Conservation (phyloP, 805 yeast genomes). For the Yamadazyma tumulicola region DNA sequence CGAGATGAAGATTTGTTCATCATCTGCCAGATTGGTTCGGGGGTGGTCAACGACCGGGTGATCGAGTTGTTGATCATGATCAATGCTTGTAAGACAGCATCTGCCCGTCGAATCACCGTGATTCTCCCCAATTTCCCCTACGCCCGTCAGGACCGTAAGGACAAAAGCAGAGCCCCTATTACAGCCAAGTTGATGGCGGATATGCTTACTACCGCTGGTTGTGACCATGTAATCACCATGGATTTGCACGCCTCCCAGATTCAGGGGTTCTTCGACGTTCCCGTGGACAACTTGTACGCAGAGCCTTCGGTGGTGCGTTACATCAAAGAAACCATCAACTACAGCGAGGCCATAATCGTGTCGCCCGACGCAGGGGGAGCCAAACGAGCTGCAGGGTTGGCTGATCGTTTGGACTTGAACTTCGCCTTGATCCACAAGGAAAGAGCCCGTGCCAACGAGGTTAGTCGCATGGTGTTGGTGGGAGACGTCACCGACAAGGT, state of each 20-base stretch:
- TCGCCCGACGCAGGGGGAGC: constrained; percentile 99
- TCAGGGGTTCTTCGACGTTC: constrained; percentile 93
- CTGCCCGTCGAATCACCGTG: constrained; percentile 90
- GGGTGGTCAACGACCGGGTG: constrained; percentile 77
- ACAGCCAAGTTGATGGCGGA: constrained; percentile 94
- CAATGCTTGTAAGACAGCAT: constrained; percentile 93
- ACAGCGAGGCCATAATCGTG: constrained; percentile 67
- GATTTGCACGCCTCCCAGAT: constrained; percentile 97
- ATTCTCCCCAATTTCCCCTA: constrained; percentile 95
- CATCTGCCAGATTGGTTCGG: constrained; percentile 76
- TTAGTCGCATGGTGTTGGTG: constrained; percentile 89
- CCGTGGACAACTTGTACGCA: constrained; percentile 93
- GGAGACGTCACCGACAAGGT: constrained; percentile 87
- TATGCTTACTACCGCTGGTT: constrained; percentile 88
- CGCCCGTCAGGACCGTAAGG: constrained; percentile 96
- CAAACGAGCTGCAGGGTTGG: constrained; percentile 90
- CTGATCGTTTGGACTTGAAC: constrained; percentile 86
- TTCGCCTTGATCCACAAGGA: constrained; percentile 97
- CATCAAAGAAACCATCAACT: constrained; percentile 60
- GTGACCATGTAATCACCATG: constrained; percentile 94
- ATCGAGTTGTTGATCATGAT: constrained; percentile 87
- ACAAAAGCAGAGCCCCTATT: constrained; percentile 92
- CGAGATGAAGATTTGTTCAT: constrained; percentile 81
- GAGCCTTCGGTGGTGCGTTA: constrained; percentile 88
- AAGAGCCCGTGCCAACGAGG: constrained; percentile 92